These are phyloP conservation scores for Borovskyia barvae DNA, from an alignment of 208 protist species.

Conservation along the genomic window DNA sequence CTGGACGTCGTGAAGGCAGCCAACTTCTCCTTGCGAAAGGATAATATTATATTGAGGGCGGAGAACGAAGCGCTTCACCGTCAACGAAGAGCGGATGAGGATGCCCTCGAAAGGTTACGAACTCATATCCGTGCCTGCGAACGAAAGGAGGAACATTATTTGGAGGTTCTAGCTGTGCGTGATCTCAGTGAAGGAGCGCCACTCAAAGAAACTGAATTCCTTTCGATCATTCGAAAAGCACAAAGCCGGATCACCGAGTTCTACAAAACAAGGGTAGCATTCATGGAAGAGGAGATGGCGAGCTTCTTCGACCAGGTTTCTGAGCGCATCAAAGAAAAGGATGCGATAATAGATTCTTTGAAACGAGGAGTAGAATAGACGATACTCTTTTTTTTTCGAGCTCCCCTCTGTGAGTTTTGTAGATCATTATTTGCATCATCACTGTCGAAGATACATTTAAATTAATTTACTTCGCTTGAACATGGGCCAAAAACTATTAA, in stretches of 20 bases:
- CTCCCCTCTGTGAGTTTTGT: too few relatives aligned
- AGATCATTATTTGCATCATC: too few relatives aligned
- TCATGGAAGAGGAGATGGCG: slow-evolving; percentile 21
- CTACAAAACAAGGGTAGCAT: slow-evolving; percentile 17
- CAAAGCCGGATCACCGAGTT: slow-evolving; percentile 6
- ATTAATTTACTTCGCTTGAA: too few relatives aligned
- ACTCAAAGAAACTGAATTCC: slow-evolving; percentile 15
- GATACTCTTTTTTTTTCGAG: too few relatives aligned
- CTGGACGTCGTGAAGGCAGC: neutral
- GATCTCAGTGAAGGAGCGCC: neutral
- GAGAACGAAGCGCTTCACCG: slow-evolving; percentile 17
- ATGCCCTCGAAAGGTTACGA: slow-evolving; percentile 2
- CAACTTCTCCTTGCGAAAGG: slow-evolving; percentile 3
- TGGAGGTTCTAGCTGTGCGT: neutral
- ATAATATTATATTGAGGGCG: slow-evolving; percentile 11
- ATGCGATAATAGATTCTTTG: slow-evolving; percentile 14
- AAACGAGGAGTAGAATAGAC: too few relatives aligned
- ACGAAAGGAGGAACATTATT: neutral
- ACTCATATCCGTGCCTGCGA: slow-evolving; percentile 1
- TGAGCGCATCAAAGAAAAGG: slow-evolving; percentile 16
- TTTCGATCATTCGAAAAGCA: slow-evolving; percentile 12
- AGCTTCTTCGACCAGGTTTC: slow-evolving; percentile 9
- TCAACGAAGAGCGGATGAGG: slow-evolving; percentile 9
- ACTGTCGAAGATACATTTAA: too few relatives aligned
- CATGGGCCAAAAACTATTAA: too few relatives aligned